These are phyloP conservation scores for Colletotrichum cuscutae DNA, from an alignment of 2,329 filamentous ascomycete genomes.

Conservation along the genomic window DNA sequence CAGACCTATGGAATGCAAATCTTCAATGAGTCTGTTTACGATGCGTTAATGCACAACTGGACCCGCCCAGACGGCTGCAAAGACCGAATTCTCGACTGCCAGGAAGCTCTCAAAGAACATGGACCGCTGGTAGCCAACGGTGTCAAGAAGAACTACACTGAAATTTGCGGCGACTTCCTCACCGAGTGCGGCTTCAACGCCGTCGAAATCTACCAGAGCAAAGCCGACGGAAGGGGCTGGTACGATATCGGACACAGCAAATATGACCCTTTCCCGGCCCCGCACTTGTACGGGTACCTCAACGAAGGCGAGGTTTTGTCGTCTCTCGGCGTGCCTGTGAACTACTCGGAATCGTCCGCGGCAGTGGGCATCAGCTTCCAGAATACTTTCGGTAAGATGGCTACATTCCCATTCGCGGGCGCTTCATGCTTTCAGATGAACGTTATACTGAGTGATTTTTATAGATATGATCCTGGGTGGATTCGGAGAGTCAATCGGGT, in stretches of 20 bases:
- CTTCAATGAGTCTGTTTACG: slow-evolving; percentile 51
- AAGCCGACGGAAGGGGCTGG: slow-evolving; percentile 28
- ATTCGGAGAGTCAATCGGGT: slow-evolving; percentile 55
- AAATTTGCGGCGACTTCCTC: slow-evolving; percentile 21
- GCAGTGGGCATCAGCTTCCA: slow-evolving; percentile 28
- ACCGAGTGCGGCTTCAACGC: slow-evolving; percentile 40
- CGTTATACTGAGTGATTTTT: slow-evolving; percentile 10
- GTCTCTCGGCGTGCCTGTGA: slow-evolving; percentile 70
- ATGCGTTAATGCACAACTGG: slow-evolving; percentile 46
- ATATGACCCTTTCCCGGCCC: slow-evolving; percentile 35
- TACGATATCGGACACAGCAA: slow-evolving; percentile 37
- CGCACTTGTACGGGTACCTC: slow-evolving; percentile 34
- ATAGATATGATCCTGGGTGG: slow-evolving; percentile 43
- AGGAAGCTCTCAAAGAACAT: slow-evolving; percentile 45
- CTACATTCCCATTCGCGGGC: background rate
- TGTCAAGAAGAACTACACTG: slow-evolving; percentile 27
- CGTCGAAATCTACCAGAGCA: slow-evolving; percentile 16
- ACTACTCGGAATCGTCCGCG: slow-evolving; percentile 51
- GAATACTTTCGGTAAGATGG: slow-evolving; percentile 12
- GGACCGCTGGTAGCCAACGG: slow-evolving; percentile 39
- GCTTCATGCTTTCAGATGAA: background rate
- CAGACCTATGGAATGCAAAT: slow-evolving; percentile 69
- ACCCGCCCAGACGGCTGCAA: slow-evolving; percentile 58
- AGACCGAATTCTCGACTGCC: slow-evolving; percentile 63
- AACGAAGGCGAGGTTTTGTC: slow-evolving; percentile 55